phyloP scores from a whole-genome alignment of 2,329 filamentous ascomycete genomes.

The Alternaria postmessia region DNA sequence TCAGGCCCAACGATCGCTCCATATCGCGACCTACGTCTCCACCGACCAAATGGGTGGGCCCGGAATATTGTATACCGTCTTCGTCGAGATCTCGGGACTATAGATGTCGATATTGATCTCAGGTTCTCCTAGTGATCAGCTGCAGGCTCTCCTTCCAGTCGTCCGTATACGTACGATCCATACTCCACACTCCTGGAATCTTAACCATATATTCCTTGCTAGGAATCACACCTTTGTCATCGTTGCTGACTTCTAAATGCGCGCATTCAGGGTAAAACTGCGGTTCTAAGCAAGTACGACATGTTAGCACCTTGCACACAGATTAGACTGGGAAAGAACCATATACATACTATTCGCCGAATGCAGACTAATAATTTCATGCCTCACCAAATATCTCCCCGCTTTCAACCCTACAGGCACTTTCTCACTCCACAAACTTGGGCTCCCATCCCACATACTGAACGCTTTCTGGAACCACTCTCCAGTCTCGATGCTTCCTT shows the following conservation, averaged over 20 bases:
- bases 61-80: constrained; percentile 32
- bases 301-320: background rate
- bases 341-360: constrained; percentile 25
- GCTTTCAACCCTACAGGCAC: constrained; percentile 29
- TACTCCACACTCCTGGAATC: constrained; percentile 43
- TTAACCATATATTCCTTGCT: constrained; percentile 32
- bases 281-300: constrained; percentile 14
- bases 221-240: constrained; percentile 16
- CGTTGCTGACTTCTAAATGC: constrained; percentile 36
- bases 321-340: background rate
- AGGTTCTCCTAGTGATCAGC: constrained; percentile 31
- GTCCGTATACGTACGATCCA: constrained; percentile 35
- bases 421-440: constrained; percentile 37
- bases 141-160: background rate
- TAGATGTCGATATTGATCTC: constrained; percentile 45
- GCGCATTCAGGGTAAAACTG: constrained; percentile 45
- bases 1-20: background rate
- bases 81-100: constrained; percentile 24
- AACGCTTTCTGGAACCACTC: constrained; percentile 41
- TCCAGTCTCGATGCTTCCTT: constrained; percentile 32
- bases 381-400: constrained; percentile 38
- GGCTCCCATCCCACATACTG: constrained; percentile 33
- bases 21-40: background rate
- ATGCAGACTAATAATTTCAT: constrained; percentile 44
- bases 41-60: constrained; percentile 25